Conservation (phyloP, 495 filamentous ascomycete genomes). For the Parachaetomium inaequale region DNA sequence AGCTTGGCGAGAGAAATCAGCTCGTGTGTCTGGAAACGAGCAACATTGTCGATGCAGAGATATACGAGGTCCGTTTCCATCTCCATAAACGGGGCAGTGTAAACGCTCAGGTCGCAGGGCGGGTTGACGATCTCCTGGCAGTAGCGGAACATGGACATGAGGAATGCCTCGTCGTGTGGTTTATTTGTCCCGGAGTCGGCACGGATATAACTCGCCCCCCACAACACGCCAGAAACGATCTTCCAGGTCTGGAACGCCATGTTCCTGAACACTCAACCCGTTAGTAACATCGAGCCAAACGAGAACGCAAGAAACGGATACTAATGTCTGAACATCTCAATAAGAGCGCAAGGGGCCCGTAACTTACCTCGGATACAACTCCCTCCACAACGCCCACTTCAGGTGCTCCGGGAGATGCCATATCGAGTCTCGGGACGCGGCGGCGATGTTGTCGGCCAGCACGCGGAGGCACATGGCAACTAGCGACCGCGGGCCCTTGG, state of each 20-base stretch:
- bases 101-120: constrained; percentile 18
- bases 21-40: constrained; percentile 20
- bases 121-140: constrained; percentile 11
- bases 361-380: constrained; percentile 2
- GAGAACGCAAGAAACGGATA: too few relatives aligned
- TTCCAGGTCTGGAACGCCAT: too few relatives aligned
- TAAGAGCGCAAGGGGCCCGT: not conserved
- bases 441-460: constrained; percentile 21
- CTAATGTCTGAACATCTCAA: too few relatives aligned
- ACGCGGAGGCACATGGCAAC: constrained; percentile 23
- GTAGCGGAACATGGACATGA: not conserved
- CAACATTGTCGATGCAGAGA: constrained; percentile 25
- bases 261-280: too few relatives aligned
- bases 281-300: too few relatives aligned
- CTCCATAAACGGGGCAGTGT: constrained; percentile 23
- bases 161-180: not conserved
- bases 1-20: constrained; percentile 29
- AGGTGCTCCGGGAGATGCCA: constrained; percentile 18
- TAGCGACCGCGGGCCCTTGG: constrained; percentile 25
- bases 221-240: too few relatives aligned
- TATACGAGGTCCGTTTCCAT: constrained; percentile 28
- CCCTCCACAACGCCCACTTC: constrained; percentile 19
- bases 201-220: too few relatives aligned
- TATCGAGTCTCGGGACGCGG: constrained; percentile 8
- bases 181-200: too few relatives aligned